Conservation (phyloP, 106 monocot species). For the Dendrobium officinale region DNA sequence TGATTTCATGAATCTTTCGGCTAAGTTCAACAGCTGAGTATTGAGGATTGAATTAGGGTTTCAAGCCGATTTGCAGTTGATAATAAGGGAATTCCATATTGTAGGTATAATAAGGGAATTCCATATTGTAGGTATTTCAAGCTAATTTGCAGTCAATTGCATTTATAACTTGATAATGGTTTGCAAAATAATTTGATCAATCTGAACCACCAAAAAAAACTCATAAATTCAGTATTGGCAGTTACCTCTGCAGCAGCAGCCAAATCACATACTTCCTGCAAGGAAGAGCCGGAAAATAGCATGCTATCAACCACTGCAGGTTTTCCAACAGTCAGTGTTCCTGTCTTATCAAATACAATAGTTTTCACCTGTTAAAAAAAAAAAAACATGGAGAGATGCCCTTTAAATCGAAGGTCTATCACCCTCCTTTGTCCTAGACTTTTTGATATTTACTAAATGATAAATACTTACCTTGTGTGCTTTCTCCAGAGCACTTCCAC, state of each 20-base stretch:
- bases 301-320: constrained; percentile 58
- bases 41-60: too few relatives aligned
- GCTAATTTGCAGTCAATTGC: too few relatives aligned
- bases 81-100: too few relatives aligned
- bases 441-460: not conserved
- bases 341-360: constrained; percentile 88
- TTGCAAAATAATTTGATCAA: too few relatives aligned
- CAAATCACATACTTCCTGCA: constrained; percentile 52
- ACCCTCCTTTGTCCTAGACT: not conserved
- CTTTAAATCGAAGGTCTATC: not conserved
- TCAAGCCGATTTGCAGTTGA: too few relatives aligned
- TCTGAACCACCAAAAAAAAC: not conserved
- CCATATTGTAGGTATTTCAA: too few relatives aligned
- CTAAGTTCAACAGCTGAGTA: too few relatives aligned
- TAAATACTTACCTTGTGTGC: constrained; percentile 65
- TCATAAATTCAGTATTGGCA: not conserved
- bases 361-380: constrained; percentile 41
- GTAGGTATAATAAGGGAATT: too few relatives aligned
- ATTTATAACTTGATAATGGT: too few relatives aligned
- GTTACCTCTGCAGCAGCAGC: constrained; percentile 80
- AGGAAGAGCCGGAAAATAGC: constrained; percentile 46
- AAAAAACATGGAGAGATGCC: not conserved
- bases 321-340: constrained; percentile 74
- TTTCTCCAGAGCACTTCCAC: constrained; percentile 88
- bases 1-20: too few relatives aligned